These are phyloP conservation scores for Globisporangium heterothallicum DNA, from an alignment of 352 stramenopile genomes.

Conservation along the genomic window DNA sequence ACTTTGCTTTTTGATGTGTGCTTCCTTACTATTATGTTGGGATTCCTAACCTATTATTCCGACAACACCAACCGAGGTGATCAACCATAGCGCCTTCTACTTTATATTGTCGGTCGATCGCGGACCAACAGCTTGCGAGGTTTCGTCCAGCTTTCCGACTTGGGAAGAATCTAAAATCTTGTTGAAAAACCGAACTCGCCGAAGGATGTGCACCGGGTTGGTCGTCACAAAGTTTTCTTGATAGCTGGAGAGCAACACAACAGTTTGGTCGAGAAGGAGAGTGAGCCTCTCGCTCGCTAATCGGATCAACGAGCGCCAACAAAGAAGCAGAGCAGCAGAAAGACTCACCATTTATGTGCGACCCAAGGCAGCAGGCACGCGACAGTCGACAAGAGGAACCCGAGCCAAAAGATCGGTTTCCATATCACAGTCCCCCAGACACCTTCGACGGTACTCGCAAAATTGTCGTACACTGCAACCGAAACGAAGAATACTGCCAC, in stretches of 20 bases:
- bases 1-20: background rate
- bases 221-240: conserved; percentile 70
- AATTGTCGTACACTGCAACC: conserved; percentile 52
- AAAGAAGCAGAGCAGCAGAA: background rate
- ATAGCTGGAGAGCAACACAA: conserved; percentile 27
- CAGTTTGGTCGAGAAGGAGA: no score
- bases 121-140: conserved; percentile 4
- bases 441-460: conserved; percentile 40
- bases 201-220: conserved; percentile 72
- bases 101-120: conserved; percentile 6
- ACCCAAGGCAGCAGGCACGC: conserved; percentile 55
- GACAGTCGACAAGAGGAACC: conserved; percentile 34
- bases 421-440: conserved; percentile 29
- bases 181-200: conserved; percentile 61
- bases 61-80: background rate
- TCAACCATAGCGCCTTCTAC: conserved; percentile 4
- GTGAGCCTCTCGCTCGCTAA: background rate
- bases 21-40: background rate
- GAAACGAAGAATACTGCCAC: conserved; percentile 41
- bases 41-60: background rate
- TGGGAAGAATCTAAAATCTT: conserved; percentile 64
- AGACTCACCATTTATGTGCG: conserved; percentile 58
- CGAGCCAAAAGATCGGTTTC: conserved; percentile 55
- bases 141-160: conserved; percentile 19
- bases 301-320: background rate